Evolutionary conservation across 1,284 basidiomycete species (phyloP), one percentile per base, ranked within the genome.

Genomic region (Prillingera fragicola): DNA sequence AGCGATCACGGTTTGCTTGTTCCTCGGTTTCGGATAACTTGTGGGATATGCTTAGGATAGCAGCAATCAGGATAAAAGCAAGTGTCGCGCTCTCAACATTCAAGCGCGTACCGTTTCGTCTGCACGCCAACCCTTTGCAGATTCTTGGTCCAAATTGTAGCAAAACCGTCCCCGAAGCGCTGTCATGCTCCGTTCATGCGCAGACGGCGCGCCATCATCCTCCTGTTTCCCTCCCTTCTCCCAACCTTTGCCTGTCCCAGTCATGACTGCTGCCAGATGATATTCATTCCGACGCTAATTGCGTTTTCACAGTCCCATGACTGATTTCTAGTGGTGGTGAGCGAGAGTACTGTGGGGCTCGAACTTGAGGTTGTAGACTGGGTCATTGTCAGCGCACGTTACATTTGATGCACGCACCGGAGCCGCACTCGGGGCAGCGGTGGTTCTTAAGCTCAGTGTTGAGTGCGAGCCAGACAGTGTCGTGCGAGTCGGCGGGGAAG

Each of bases 391-490:
- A 56, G 57, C 25, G 15, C 27, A 33, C 12, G 17, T 19, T 32
- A 14, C 4, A 10, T 13, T 4, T 19, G 5, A 23, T 9, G 22
- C 25, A 65, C 63, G 47, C 47, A 69, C 67, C 67, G 38, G 59
- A 69, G 45, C 91, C 90, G 62, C 90, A 95, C 73, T 95, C 90
- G 17, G 80, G 75, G 81, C 90, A 95, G 67, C 91, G 84, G 60
- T 77, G 75, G 51, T 71, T 66, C 63, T 80, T 72, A 44, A 71
- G 77, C 65, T 81, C 80, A 59, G 82, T 75, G 59, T 78, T 77
- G 54, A 75, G 78, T 62, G 70, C 79, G 70, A 90, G 81, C 89
- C 89, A 94, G 56, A 82, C 75, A 50, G 89, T 78, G 61, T 92
- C 87, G 72, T 94, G 90, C 31, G 88, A 91, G 73, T 95, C 90